Percentiles rank a stretch among this genome's conserved stretches.
These are phyloP conservation scores for Camelina neglecta DNA, from an alignment of 345 rosid genomes.

Conservation along the genomic window DNA sequence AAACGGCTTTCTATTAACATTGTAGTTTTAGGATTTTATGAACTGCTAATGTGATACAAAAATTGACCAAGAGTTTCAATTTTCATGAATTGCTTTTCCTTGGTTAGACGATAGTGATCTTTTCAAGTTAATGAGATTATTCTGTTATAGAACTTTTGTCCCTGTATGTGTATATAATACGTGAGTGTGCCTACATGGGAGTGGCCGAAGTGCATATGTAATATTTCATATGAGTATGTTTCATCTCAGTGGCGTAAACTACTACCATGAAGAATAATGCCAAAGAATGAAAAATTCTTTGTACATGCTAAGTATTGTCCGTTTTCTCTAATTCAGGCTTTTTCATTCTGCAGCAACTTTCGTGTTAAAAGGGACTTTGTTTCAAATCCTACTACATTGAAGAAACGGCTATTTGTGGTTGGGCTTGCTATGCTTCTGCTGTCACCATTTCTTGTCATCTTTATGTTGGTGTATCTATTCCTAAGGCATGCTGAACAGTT, in stretches of 20 bases:
- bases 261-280: neutral
- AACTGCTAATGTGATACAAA: neutral
- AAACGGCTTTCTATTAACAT: slow-evolving; percentile 4
- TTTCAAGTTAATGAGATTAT: slow-evolving; percentile 5
- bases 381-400: slow-evolving; percentile 75
- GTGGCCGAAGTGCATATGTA: slow-evolving; percentile 4
- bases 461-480: slow-evolving; percentile 94
- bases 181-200: neutral
- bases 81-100: neutral
- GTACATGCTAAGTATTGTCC: slow-evolving; percentile 25
- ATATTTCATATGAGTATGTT: slow-evolving; percentile 19
- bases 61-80: neutral
- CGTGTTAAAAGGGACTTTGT: slow-evolving; percentile 87
- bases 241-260: slow-evolving; percentile 2
- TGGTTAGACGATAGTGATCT: slow-evolving; percentile 1
- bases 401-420: slow-evolving; percentile 84
- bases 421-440: slow-evolving; percentile 90
- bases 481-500: slow-evolving; percentile 97
- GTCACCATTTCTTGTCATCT: slow-evolving; percentile 94
- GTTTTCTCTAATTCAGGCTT: slow-evolving; percentile 46
- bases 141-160: neutral
- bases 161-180: slow-evolving; percentile 4
- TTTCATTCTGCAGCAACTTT: slow-evolving; percentile 74
- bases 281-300: slow-evolving; percentile 11
- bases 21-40: slow-evolving; percentile 4